Evolutionary conservation across 2,329 filamentous ascomycete genomes (phyloP), one percentile per base, ranked within the genome.

Genomic region (Exophiala sp.): DNA sequence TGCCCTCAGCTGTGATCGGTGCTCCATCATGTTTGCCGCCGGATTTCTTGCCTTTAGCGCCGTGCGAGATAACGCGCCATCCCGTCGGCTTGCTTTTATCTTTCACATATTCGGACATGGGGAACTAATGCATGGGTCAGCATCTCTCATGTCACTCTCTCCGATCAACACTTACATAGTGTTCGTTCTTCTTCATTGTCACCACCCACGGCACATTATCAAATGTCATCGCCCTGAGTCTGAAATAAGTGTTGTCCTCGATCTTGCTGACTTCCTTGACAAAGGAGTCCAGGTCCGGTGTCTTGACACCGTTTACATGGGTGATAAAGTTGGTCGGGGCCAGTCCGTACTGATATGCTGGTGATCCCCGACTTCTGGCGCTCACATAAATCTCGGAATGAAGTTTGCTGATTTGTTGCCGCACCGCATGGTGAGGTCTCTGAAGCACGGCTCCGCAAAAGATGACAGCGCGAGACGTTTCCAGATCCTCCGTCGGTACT

Each of bases 111-210:
- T 83, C 80, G 23, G 81, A 77, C 53, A 82, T 83, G 2, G 81
- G 80, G 70, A 83, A 84, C 71, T 74, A 51, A 27, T 30, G 7
- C 18, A 11, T 35, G 27, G 21, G 53, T 60, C 45, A 60, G 51
- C n/a, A 45, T 19, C 13, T 13, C 32, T 32, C 38, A 43, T 37
- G 11, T 32, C 29, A n/a, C 29, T n/a, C 19, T 6, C 8, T 19
- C 21, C 14, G 13, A 13, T 35, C 27, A 38, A 22, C 27, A 65
- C 71, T 64, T 62, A 76, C 73, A 67, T 98, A 98, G 69, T 98
- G 93, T 66, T 98, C 91, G 62, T 96, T 96, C 79, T 97, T 97
- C 82, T 98, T 98, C 87, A 98, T 95, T 7, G 93, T 98, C 32
- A 94, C 88, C n/a, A 98, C 89, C 89, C 93, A 98, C 2, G 91